Conservation (phyloP, 495 filamentous ascomycete genomes). For the Halenospora varia region DNA sequence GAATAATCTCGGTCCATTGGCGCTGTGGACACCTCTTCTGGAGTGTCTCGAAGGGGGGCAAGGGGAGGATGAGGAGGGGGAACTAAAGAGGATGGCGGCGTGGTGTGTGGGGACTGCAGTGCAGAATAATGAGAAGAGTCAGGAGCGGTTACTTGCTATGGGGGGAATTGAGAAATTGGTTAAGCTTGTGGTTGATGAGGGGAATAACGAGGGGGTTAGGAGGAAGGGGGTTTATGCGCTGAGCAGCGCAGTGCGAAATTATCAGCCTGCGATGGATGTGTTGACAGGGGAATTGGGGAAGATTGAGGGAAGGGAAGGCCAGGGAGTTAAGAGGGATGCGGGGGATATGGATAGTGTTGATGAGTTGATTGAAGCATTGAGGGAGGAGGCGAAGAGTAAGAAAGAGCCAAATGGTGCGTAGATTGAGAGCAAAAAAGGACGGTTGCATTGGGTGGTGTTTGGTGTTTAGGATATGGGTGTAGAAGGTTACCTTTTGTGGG, state of each 20-base stretch:
- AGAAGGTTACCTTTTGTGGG: too few species aligned
- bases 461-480: too few species aligned
- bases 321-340: slow-evolving; percentile 5
- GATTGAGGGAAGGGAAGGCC: slow-evolving; percentile 40
- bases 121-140: slow-evolving; percentile 84
- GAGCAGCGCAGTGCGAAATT: slow-evolving; percentile 79
- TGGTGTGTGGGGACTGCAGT: slow-evolving; percentile 94
- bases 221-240: slow-evolving; percentile 87
- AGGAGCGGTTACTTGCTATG: slow-evolving; percentile 69
- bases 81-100: slow-evolving; percentile 75
- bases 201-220: slow-evolving; percentile 60
- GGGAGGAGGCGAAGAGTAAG: slow-evolving; percentile 38
- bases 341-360: slow-evolving; percentile 60
- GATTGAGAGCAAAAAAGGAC: not conserved
- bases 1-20: slow-evolving; percentile 76
- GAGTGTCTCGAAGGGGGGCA: slow-evolving; percentile 56
- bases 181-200: slow-evolving; percentile 42
- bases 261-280: slow-evolving; percentile 68
- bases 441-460: slow-evolving; percentile 21
- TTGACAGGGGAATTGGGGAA: slow-evolving; percentile 58
- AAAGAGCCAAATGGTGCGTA: slow-evolving; percentile 5
- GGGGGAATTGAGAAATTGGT: slow-evolving; percentile 69
- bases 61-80: slow-evolving; percentile 55
- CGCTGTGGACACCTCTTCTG: slow-evolving; percentile 78
- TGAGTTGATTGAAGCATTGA: slow-evolving; percentile 62